Percentiles rank a stretch among this genome's conserved stretches.
phyloP scores from a whole-genome alignment of 495 filamentous ascomycete genomes.

The Tricharina praecox region DNA sequence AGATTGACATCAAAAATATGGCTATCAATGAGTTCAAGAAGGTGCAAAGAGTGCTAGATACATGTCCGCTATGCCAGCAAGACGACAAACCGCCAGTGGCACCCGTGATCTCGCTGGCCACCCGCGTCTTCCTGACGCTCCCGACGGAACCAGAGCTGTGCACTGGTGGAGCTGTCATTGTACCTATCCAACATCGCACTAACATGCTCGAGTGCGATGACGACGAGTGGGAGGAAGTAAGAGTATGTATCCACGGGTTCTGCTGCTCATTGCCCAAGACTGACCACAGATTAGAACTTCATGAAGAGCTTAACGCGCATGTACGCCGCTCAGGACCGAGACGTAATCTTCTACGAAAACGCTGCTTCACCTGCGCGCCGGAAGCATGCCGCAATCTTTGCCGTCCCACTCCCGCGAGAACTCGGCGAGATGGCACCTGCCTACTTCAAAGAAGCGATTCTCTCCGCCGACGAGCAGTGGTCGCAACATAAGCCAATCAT shows the following conservation, averaged over 20 bases:
- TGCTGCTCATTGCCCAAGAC: neutral
- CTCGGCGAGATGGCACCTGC: slow-evolving; percentile 80
- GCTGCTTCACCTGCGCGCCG: slow-evolving; percentile 65
- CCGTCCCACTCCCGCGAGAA: slow-evolving; percentile 70
- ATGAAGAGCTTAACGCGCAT: slow-evolving; percentile 90
- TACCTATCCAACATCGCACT: slow-evolving; percentile 70
- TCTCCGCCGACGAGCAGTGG: slow-evolving; percentile 80
- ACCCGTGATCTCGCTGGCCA: slow-evolving; percentile 76
- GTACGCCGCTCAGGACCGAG: slow-evolving; percentile 78
- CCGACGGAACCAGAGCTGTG: slow-evolving; percentile 80
- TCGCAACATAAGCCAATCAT: slow-evolving; percentile 87
- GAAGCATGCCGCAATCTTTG: slow-evolving; percentile 71
- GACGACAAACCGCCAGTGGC: slow-evolving; percentile 79
- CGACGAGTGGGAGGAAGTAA: slow-evolving; percentile 97
- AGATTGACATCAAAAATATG: slow-evolving; percentile 72
- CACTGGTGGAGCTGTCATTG: slow-evolving; percentile 67
- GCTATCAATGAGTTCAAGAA: slow-evolving; percentile 80
- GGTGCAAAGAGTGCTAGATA: slow-evolving; percentile 74
- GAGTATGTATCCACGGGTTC: slow-evolving; percentile 27
- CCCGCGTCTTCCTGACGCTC: slow-evolving; percentile 71
- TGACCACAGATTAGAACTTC: slow-evolving; percentile 45
- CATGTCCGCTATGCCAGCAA: slow-evolving; percentile 81
- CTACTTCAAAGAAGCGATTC: slow-evolving; percentile 89
- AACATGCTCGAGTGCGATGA: slow-evolving; percentile 96
- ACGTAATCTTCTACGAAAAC: slow-evolving; percentile 96